phyloP scores from a whole-genome alignment of 257 asterid species.

The Nyctanthes arbortristis region DNA sequence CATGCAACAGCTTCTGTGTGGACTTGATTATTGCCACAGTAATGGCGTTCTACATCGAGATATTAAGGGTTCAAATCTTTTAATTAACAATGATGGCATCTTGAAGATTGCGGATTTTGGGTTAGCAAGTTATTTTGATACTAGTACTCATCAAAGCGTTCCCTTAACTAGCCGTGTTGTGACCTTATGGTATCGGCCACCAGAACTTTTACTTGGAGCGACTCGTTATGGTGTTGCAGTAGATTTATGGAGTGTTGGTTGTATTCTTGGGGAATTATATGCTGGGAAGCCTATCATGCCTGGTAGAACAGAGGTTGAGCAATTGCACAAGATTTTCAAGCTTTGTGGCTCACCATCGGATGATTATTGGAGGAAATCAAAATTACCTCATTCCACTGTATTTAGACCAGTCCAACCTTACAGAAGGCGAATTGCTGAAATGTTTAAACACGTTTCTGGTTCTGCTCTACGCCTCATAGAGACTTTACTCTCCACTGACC shows the following conservation, averaged over 20 bases:
- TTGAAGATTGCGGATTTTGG: constrained; percentile 97
- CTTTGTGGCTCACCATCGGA: constrained; percentile 93
- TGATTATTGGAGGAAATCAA: constrained; percentile 75
- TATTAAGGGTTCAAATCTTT: constrained; percentile 86
- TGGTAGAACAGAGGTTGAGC: constrained; percentile 97
- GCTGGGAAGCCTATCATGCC: constrained; percentile 92
- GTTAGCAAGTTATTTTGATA: constrained; percentile 71
- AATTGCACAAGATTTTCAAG: constrained; percentile 85
- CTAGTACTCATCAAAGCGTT: constrained; percentile 40
- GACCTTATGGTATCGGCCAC: constrained; percentile 96
- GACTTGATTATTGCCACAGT: constrained; percentile 80
- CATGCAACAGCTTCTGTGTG: constrained; percentile 85
- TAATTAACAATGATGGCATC: constrained; percentile 69
- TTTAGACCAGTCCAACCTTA: constrained; percentile 75
- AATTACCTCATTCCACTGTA: constrained; percentile 66
- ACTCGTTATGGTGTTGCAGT: constrained; percentile 79
- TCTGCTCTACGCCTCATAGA: constrained; percentile 70
- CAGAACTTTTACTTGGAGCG: constrained; percentile 92
- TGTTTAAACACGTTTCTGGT: constrained; percentile 64
- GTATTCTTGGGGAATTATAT: constrained; percentile 87
- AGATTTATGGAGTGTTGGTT: constrained; percentile 92
- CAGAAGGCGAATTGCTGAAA: constrained; percentile 63
- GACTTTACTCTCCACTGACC: constrained; percentile 78
- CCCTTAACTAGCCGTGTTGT: constrained; percentile 93
- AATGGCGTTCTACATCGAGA: constrained; percentile 84